Base-by-base conservation (phyloP, 208 protist genomes). In the Vickermania spadyakhi region DNA sequence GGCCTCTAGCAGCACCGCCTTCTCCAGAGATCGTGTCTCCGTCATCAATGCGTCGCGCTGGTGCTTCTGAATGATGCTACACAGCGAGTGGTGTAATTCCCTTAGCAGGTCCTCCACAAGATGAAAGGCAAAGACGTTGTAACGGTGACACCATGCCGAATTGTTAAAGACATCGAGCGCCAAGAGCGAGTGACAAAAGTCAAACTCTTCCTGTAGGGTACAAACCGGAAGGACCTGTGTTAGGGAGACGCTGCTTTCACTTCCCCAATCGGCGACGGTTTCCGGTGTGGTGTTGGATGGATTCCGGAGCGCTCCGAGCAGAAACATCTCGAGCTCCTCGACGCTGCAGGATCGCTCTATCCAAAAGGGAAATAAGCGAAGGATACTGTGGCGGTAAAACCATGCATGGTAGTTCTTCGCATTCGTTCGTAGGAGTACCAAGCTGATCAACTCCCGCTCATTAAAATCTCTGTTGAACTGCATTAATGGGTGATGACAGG, bases 361-460 rank as follows among this genome's bases (percentile, higher is more conserved):
- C n/a, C n/a, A n/a, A 51, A 93, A 93, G 26, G 73, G 59, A 60
- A 89, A 76, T 0, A 71, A 61, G 53, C 82, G 75, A 26, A 91
- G 27, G 65, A 82, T 86, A 77, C 84, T 87, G 2, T 75, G 55
- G 21, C 86, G 76, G 62, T 94, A 76, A 27, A 82, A 60, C 87
- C 87, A 94, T 2, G 78, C 77, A 60, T 94, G 87, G 58, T 91
- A 94, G 69, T 94, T 91, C 52, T 94, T 94, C 41, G 61, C 45
- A 58, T 94, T 84, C 4, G 49, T 29, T 18, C 68, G 26, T 30
- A 60, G 55, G 5, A 90, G 63, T 22, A 86, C 86, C 0, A 58
- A 18, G 23, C 68, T 54, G 36, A 67, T 65, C 14, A 72, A 56
- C 30, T 42, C 29, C 3, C 82, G 82, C 53, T 93, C 83, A 57